Base-by-base conservation (phyloP, 2,329 filamentous ascomycete species). In the Epichloe coenophiala region DNA sequence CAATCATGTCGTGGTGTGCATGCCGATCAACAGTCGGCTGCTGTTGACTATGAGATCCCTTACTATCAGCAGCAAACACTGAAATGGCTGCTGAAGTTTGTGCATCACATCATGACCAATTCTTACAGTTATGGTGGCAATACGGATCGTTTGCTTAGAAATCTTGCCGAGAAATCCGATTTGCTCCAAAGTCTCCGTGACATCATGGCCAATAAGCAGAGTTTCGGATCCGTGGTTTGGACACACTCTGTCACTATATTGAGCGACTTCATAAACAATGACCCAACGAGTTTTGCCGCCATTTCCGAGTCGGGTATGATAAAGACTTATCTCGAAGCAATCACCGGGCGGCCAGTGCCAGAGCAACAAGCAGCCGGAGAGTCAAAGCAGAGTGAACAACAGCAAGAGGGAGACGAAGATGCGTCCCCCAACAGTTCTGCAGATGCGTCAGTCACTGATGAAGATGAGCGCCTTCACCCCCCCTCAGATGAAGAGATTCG, bases 221-320 rank as follows among this genome's bases (percentile, higher is more conserved):
- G 83, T 38, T 99, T 90, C 63, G 93, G 93, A 12, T 93, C 91
- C 2, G 84, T 93, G 53, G 88, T 97, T 5, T 99, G 93, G 93
- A 95, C 89, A 46, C 90, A 90, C 63, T 86, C 89, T 6, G 88
- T 95, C 54, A 90, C 84, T 50, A 91, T 96, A 51, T 73, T 98
- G 47, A 93, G 88, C 62, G 91, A 88, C 59, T 98, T 98, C 66
- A 95, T 99, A 60, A 94, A 99, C 68, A 96, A 97, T 62, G 93
- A 98, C 61, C 93, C 93, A 0, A 98, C 93, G 1, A 98, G 93
- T 65, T 98, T 95, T 64, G 85, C 88, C 31, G 88, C 95, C 23
- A 93, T 99, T 56, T 88, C 88, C 13, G 93, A 99, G 68, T 91
- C 93, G 47, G 89, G 89, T 21, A 77, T 98, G 58, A 90, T 93